Percentiles rank a stretch among this genome's conserved stretches.
phyloP scores from a whole-genome alignment of 2,329 filamentous ascomycete species.

The Lecanicillium sp. region DNA sequence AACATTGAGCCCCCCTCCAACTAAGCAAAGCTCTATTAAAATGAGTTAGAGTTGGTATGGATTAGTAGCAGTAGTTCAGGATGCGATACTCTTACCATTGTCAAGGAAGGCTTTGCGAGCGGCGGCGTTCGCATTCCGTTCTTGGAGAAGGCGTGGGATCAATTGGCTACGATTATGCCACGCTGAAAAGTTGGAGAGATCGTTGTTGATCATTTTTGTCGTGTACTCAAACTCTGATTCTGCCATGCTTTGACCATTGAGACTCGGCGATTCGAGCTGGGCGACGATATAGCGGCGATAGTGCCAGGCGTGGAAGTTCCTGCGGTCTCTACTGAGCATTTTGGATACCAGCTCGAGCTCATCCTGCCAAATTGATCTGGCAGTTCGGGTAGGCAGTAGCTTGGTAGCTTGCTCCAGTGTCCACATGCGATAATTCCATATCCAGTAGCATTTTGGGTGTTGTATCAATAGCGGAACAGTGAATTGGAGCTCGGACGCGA shows the following conservation, averaged over 20 bases:
- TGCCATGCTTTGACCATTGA: conserved; percentile 54
- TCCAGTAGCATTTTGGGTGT: conserved; percentile 98
- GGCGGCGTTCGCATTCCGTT: conserved; percentile 55
- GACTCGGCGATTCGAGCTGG: conserved; percentile 55
- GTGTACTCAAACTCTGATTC: conserved; percentile 85
- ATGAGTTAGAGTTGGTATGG: conserved; percentile 1
- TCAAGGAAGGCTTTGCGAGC: conserved; percentile 64
- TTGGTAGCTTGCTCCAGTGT: conserved; percentile 63
- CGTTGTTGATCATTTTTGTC: conserved; percentile 73
- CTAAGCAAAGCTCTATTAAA: conserved; percentile 58
- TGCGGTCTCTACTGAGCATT: conserved; percentile 77
- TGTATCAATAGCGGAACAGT: conserved; percentile 76
- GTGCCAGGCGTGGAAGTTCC: conserved; percentile 96
- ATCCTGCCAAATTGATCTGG: conserved; percentile 68
- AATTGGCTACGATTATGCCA: conserved; percentile 89
- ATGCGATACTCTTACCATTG: conserved; percentile 42
- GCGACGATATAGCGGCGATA: conserved; percentile 75
- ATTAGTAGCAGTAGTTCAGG: neutral
- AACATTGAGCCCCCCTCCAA: conserved; percentile 73
- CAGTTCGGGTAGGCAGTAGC: conserved; percentile 45
- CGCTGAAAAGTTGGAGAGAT: conserved; percentile 92
- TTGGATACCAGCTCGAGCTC: conserved; percentile 78
- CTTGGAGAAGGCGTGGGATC: conserved; percentile 65
- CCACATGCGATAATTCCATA: conserved; percentile 95
- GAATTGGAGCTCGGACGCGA: conserved; percentile 71